Percentiles rank a stretch among this genome's conserved stretches.
Evolutionary conservation across 345 rosid genomes (phyloP).

Genomic region (Salix arbutifolia): DNA sequence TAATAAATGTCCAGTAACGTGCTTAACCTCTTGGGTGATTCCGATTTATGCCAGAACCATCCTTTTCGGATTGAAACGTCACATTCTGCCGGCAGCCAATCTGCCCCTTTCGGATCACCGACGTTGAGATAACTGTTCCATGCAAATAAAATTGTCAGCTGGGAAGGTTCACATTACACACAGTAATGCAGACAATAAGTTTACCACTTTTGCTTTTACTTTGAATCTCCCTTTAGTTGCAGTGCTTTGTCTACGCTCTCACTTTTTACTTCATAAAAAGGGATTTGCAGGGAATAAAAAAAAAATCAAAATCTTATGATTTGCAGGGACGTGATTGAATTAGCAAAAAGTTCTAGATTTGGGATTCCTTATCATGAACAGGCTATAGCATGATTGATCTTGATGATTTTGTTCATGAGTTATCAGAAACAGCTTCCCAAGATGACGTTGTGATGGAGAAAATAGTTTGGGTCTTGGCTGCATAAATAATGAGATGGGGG

Average conservation of each 20-base stretch:
- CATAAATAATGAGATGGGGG: slow-evolving; percentile 30
- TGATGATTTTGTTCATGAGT: no score
- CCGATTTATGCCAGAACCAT: slow-evolving; percentile 70
- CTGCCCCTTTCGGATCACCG: slow-evolving; percentile 56
- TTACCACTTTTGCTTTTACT: no score
- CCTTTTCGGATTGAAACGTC: slow-evolving; percentile 60
- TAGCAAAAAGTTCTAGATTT: no score
- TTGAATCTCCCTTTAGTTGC: no score
- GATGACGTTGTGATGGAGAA: slow-evolving; percentile 29
- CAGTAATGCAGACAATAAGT: no score
- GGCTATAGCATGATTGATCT: no score
- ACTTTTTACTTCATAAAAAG: no score
- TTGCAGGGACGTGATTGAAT: no score
- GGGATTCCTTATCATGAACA: no score
- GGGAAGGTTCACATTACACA: not conserved
- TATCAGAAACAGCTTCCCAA: slow-evolving; percentile 38
- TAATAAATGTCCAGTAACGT: slow-evolving; percentile 54
- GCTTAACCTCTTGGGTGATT: slow-evolving; percentile 52
- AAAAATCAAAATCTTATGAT: no score
- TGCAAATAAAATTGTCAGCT: not conserved
- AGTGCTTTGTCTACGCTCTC: no score
- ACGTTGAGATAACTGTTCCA: slow-evolving; percentile 46
- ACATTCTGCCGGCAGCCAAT: slow-evolving; percentile 69
- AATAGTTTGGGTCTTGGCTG: slow-evolving; percentile 23
- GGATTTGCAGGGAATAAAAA: no score